Evolutionary conservation across 208 protist genomes (phyloP).

Genomic region (Crithidia sp.): DNA sequence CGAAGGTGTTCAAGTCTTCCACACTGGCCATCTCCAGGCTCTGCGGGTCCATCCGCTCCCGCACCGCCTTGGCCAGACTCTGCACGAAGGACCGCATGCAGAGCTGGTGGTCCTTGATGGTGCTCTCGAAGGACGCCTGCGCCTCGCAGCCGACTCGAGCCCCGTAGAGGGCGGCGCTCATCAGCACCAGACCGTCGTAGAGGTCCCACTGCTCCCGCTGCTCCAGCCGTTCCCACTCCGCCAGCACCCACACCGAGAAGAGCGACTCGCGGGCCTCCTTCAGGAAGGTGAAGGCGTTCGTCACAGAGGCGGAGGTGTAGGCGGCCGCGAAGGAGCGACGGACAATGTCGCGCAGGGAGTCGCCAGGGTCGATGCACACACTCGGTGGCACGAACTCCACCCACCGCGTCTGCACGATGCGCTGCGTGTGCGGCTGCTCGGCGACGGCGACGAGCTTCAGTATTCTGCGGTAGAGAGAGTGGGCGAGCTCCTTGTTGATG

Average conservation of each 20-base stretch:
- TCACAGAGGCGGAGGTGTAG: slow-evolving; percentile 21
- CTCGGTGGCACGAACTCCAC: slow-evolving; percentile 52
- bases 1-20: slow-evolving; percentile 19
- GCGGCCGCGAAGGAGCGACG: slow-evolving; percentile 42
- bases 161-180: slow-evolving; percentile 44
- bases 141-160: slow-evolving; percentile 17
- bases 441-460: slow-evolving; percentile 24
- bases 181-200: slow-evolving; percentile 38
- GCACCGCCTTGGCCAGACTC: slow-evolving; percentile 18
- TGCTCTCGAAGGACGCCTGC: slow-evolving; percentile 6
- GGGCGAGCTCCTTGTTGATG: slow-evolving; percentile 24
- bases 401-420: slow-evolving; percentile 39
- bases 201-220: slow-evolving; percentile 44
- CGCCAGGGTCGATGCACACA: slow-evolving; percentile 28
- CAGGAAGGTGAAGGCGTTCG: slow-evolving; percentile 57
- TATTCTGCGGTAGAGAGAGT: slow-evolving; percentile 32
- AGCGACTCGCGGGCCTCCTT: slow-evolving; percentile 45
- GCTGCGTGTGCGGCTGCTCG: slow-evolving; percentile 19
- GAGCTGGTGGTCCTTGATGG: slow-evolving; percentile 27
- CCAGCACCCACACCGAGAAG: slow-evolving; percentile 48
- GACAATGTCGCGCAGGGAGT: slow-evolving; percentile 27
- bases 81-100: slow-evolving; percentile 26
- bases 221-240: slow-evolving; percentile 44
- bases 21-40: slow-evolving; percentile 4
- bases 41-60: slow-evolving; percentile 13